These are phyloP conservation scores for Oryza australiensis DNA, from an alignment of 176 grass and related monocot species.

Conservation along the genomic window DNA sequence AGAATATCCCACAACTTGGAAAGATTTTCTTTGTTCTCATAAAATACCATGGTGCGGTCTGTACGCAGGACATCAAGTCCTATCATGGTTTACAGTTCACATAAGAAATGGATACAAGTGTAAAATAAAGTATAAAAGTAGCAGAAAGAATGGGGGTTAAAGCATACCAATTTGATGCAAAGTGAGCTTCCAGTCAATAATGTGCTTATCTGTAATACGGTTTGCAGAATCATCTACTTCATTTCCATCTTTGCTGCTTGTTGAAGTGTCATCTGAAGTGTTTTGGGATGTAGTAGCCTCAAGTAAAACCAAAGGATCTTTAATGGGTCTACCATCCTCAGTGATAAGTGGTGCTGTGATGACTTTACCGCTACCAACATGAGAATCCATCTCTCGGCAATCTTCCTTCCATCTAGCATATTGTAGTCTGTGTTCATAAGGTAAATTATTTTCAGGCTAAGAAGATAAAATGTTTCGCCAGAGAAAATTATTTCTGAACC, in stretches of 20 bases:
- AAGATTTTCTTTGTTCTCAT: constrained; percentile 97
- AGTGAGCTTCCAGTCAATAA: constrained; percentile 97
- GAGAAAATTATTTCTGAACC: not conserved
- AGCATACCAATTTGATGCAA: constrained; percentile 93
- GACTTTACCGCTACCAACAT: constrained; percentile 93
- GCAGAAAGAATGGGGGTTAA: not conserved
- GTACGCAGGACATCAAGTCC: constrained; percentile 97
- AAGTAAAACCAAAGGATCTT: constrained; percentile 90
- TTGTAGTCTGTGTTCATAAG: constrained; percentile 54
- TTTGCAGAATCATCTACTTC: constrained; percentile 25
- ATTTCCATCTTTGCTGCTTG: constrained; percentile 21
- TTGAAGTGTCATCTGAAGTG: constrained; percentile 31
- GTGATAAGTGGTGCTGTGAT: constrained; percentile 92
- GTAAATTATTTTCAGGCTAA: constrained; percentile 36
- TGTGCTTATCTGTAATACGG: constrained; percentile 58
- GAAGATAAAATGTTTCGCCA: not conserved
- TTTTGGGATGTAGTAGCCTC: constrained; percentile 58
- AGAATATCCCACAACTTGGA: constrained; percentile 99
- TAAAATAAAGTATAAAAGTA: constrained; percentile 24
- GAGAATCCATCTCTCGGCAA: constrained; percentile 78
- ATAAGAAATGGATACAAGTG: constrained; percentile 22
- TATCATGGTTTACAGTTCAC: constrained; percentile 35
- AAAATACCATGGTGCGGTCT: constrained; percentile 94
- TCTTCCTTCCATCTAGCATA: constrained; percentile 96
- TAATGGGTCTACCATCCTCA: constrained; percentile 83